A percentile compares a stretch with the other conserved stretches of the same genome.
phyloP scores from a whole-genome alignment of 331 rosid genomes.

The Cydonia oblonga region DNA sequence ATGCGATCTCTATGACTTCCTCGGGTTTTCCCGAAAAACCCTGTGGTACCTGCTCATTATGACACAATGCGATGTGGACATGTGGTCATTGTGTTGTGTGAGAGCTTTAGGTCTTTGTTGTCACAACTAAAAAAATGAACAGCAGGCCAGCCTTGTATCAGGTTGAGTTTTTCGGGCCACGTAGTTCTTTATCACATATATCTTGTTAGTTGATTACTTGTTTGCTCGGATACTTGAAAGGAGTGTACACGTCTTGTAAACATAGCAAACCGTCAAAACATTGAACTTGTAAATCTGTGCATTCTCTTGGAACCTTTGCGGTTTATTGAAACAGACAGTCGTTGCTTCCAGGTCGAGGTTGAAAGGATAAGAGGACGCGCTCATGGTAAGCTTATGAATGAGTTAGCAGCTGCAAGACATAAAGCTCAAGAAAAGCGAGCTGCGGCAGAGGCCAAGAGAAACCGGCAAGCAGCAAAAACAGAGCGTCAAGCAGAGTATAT shows the following conservation, averaged over 20 bases:
- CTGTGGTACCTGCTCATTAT: background rate
- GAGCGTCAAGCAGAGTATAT: constrained; percentile 71
- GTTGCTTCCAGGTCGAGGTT: constrained; percentile 66
- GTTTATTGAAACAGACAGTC: background rate
- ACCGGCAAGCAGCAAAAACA: constrained; percentile 55
- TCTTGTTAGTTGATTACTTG: background rate
- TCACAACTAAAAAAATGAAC: background rate
- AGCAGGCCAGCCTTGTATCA: background rate
- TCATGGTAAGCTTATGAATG: constrained; percentile 72
- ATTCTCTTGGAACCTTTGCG: background rate
- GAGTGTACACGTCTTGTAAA: no score
- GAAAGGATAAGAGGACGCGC: constrained; percentile 67
- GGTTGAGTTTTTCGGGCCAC: background rate
- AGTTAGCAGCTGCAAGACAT: constrained; percentile 66
- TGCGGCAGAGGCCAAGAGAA: constrained; percentile 65
- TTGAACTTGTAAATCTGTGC: background rate
- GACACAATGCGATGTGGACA: background rate
- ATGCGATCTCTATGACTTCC: background rate
- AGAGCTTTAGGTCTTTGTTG: background rate
- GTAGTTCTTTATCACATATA: background rate
- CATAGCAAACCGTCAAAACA: no score
- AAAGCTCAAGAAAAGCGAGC: constrained; percentile 90
- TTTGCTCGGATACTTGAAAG: background rate
- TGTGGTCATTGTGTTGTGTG: background rate
- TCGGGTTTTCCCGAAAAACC: background rate